These are phyloP conservation scores for Aaosphaeria pasadenensis DNA, from an alignment of 2,329 filamentous ascomycete species.

Conservation along the genomic window DNA sequence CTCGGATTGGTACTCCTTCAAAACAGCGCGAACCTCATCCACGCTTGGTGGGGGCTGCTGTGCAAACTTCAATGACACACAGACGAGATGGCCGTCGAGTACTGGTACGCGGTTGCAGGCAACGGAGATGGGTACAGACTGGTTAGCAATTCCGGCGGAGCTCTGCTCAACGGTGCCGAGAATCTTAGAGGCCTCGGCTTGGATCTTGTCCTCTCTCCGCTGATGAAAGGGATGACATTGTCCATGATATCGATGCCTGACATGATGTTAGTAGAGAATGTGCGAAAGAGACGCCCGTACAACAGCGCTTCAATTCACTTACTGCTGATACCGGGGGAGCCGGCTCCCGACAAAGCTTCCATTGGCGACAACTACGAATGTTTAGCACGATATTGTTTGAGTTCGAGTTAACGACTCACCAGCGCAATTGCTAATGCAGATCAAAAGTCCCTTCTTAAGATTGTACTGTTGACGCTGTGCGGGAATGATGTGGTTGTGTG, in stretches of 20 bases:
- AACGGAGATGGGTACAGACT: conserved; percentile 74
- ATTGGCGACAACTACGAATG: conserved; percentile 86
- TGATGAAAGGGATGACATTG: conserved; percentile 78
- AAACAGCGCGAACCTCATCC: conserved; percentile 72
- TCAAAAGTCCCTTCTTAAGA: conserved; percentile 82
- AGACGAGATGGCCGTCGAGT: conserved; percentile 92
- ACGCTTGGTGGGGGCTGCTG: conserved; percentile 70
- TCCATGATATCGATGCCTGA: conserved; percentile 81
- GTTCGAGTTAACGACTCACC: neutral
- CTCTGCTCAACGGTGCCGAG: conserved; percentile 71
- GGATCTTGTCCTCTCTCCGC: conserved; percentile 95
- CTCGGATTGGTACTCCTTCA: conserved; percentile 79
- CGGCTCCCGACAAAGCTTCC: conserved; percentile 91
- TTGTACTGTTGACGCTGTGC: conserved; percentile 74
- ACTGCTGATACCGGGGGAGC: conserved; percentile 80
- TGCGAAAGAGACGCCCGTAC: too few species aligned
- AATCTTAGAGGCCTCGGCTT: conserved; percentile 94
- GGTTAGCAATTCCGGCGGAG: conserved; percentile 72
- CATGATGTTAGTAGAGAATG: neutral
- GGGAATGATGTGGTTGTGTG: conserved; percentile 83
- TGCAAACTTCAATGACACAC: conserved; percentile 81
- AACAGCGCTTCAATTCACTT: neutral
- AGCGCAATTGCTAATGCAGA: conserved; percentile 98
- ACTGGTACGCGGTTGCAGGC: conserved; percentile 95
- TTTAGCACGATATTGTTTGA: conserved; percentile 91